These are phyloP conservation scores for Ophiostoma sp. DNA, from an alignment of 2,329 filamentous ascomycete genomes.

Conservation along the genomic window DNA sequence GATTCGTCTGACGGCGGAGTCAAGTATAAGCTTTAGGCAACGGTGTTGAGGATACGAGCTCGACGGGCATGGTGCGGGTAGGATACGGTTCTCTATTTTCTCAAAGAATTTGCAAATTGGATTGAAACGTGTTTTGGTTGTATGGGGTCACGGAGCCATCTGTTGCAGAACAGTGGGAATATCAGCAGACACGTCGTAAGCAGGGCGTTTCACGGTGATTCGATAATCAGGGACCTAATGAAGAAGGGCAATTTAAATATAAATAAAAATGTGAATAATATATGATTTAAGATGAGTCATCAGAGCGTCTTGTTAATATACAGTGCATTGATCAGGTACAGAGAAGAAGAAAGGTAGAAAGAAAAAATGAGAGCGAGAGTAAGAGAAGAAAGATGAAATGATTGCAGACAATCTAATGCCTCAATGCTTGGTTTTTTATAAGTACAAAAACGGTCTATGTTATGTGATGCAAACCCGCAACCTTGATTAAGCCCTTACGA, in stretches of 20 bases:
- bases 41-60: not conserved
- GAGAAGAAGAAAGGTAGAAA: not conserved
- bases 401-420: not conserved
- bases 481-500: constrained; percentile 32
- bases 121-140: not conserved
- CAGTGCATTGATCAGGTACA: constrained; percentile 1
- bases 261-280: not conserved
- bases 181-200: not conserved
- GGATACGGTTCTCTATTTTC: not conserved
- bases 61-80: not conserved
- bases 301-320: constrained; percentile 6
- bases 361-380: not conserved
- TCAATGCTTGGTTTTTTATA: not conserved
- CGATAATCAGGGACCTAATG: not conserved
- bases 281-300: not conserved
- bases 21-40: not conserved
- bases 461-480: not conserved
- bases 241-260: not conserved
- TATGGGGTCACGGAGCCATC: not conserved
- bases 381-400: constrained; percentile 3
- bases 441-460: not conserved
- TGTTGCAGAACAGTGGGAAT: not conserved
- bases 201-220: not conserved
- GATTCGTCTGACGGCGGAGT: constrained; percentile 16
- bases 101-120: not conserved